Conservation (phyloP, 2,329 filamentous ascomycete species). For the Blastomyces silverae region DNA sequence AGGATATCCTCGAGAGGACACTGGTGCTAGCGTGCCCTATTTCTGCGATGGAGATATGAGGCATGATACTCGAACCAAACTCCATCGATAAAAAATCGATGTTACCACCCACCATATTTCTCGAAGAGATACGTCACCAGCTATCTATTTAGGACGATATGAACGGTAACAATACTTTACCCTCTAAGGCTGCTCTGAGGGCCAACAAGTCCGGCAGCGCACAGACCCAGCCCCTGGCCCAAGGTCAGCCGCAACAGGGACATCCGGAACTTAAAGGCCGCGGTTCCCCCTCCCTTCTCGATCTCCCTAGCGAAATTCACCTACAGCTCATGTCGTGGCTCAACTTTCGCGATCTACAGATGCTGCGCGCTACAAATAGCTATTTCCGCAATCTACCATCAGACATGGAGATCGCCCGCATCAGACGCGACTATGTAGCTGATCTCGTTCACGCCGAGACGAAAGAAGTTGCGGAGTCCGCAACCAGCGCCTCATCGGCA, state of each 20-base stretch:
- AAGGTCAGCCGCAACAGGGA: background rate
- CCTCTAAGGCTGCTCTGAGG: background rate
- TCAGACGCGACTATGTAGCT: slow-evolving; percentile 14
- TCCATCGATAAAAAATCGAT: background rate
- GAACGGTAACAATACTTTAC: background rate
- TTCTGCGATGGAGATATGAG: background rate
- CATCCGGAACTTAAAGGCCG: background rate
- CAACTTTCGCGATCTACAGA: slow-evolving; percentile 17
- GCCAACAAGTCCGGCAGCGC: background rate
- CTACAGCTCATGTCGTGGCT: slow-evolving; percentile 17
- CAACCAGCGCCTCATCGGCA: background rate
- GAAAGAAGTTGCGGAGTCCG: background rate
- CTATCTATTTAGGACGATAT: background rate
- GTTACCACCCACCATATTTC: background rate
- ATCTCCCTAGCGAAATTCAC: slow-evolving; percentile 19
- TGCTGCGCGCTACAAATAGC: slow-evolving; percentile 18
- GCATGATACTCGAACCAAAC: background rate
- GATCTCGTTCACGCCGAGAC: slow-evolving; percentile 12
- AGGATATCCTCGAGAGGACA: background rate
- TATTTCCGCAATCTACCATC: slow-evolving; percentile 20
- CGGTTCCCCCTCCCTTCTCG: slow-evolving; percentile 8
- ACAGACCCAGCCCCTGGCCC: background rate
- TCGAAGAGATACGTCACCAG: background rate
- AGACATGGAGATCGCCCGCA: slow-evolving; percentile 15
- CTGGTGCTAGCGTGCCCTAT: background rate